Percentiles rank a stretch among this genome's conserved stretches.
Evolutionary conservation across 371 early-diverging fungal species (phyloP).

Genomic region (Apophysomyces elegans): DNA sequence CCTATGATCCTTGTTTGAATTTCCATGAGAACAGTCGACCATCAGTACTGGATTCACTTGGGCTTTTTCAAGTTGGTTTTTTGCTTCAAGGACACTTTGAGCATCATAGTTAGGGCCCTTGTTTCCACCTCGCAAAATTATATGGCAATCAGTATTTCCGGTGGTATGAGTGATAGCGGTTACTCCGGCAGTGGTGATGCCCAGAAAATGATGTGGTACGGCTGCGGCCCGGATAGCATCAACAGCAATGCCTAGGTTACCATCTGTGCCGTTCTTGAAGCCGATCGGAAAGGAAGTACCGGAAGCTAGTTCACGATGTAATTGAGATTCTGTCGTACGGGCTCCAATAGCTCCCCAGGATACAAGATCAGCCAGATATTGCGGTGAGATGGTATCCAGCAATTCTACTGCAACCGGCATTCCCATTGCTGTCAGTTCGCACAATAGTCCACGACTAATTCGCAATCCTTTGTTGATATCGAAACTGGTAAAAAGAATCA

Average conservation of each 20-base stretch:
- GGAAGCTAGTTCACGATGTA: constrained; percentile 94
- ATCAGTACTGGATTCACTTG: constrained; percentile 61
- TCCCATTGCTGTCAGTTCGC: constrained; percentile 76
- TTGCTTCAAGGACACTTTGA: constrained; percentile 52
- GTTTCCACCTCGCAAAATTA: constrained; percentile 72
- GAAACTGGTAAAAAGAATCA: constrained; percentile 49
- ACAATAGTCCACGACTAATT: constrained; percentile 80
- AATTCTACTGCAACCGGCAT: constrained; percentile 90
- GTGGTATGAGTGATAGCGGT: constrained; percentile 86
- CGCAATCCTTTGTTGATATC: constrained; percentile 91
- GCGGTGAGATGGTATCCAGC: constrained; percentile 93
- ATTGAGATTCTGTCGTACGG: constrained; percentile 90
- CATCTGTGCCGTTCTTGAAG: constrained; percentile 95
- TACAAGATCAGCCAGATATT: constrained; percentile 90
- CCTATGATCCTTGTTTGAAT: constrained; percentile 75
- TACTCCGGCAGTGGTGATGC: constrained; percentile 92
- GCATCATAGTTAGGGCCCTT: constrained; percentile 84
- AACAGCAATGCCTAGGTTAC: constrained; percentile 82
- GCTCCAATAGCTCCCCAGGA: constrained; percentile 97
- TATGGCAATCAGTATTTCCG: constrained; percentile 71
- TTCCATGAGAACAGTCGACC: constrained; percentile 89
- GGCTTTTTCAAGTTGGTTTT: constrained; percentile 57
- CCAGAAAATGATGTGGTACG: constrained; percentile 87
- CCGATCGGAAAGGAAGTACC: constrained; percentile 95
- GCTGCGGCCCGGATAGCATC: constrained; percentile 92